Evolutionary conservation across 1,284 basidiomycete species (phyloP).

Genomic region (Inonotus obliquus): DNA sequence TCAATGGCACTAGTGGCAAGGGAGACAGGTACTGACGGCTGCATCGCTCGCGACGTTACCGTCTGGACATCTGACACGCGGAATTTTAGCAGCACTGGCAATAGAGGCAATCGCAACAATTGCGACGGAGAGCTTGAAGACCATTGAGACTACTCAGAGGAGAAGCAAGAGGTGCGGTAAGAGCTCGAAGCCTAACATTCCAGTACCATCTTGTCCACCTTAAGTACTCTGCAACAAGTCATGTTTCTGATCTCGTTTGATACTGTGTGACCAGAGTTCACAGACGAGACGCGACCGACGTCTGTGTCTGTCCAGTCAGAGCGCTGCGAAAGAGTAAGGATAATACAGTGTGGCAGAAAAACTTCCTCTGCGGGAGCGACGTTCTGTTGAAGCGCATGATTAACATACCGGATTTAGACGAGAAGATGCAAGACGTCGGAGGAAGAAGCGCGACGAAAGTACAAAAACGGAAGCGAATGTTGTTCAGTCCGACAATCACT

Average conservation of each 20-base stretch:
- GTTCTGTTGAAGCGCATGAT: background rate
- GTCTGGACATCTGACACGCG: slow-evolving; percentile 20
- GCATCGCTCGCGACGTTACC: slow-evolving; percentile 18
- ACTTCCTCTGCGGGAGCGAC: background rate
- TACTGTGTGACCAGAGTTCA: background rate
- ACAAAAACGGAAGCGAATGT: background rate
- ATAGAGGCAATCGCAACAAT: slow-evolving; percentile 8
- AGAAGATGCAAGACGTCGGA: background rate
- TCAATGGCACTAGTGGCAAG: background rate
- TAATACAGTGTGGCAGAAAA: background rate
- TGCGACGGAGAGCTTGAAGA: slow-evolving; percentile 12
- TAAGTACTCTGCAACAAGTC: background rate
- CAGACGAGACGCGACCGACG: background rate
- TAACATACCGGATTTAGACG: background rate
- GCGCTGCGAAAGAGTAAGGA: background rate
- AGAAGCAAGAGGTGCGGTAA: background rate
- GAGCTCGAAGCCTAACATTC: background rate
- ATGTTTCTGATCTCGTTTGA: background rate
- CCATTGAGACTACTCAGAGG: slow-evolving; percentile 3
- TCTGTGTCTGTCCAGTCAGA: background rate
- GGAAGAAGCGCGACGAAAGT: background rate
- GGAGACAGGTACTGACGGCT: slow-evolving; percentile 8
- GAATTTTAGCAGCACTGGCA: slow-evolving; percentile 10
- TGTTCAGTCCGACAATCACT: background rate
- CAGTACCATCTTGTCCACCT: background rate